Evolutionary conservation across 768 basidiomycete genomes (phyloP).

Genomic region (Lentinula sp.): DNA sequence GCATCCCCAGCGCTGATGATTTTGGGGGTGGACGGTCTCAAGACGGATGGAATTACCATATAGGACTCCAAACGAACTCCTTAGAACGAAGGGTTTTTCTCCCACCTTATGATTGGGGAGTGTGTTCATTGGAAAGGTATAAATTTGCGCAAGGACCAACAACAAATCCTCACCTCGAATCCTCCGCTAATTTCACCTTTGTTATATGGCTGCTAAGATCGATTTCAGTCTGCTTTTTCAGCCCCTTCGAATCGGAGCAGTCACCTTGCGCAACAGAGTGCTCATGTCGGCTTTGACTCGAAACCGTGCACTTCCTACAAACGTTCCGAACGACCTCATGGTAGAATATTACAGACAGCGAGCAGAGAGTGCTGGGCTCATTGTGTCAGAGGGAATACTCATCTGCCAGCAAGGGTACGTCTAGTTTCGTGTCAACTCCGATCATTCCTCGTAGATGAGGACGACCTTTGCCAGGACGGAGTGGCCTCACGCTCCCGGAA

Average conservation of each 20-base stretch:
- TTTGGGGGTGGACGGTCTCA: no score
- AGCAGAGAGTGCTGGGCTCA: conserved; percentile 27
- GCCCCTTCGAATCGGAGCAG: conserved; percentile 24
- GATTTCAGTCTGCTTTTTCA: conserved; percentile 13
- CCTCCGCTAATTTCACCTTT: neutral
- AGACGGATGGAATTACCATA: neutral
- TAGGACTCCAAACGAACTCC: no score
- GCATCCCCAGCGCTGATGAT: no score
- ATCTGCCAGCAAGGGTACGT: conserved; percentile 24
- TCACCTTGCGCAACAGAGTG: conserved; percentile 25
- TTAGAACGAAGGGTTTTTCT: no score
- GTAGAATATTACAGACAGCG: conserved; percentile 32
- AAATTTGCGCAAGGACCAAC: neutral
- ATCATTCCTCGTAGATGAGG: neutral
- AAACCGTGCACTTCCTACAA: conserved; percentile 22
- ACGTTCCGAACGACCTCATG: conserved; percentile 29
- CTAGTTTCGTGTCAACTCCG: neutral
- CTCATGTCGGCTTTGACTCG: conserved; percentile 31
- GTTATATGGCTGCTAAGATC: neutral
- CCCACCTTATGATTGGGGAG: neutral
- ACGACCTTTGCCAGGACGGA: conserved; percentile 15
- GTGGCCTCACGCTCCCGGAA: conserved; percentile 24
- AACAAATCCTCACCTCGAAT: no score
- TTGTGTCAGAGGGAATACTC: conserved; percentile 25
- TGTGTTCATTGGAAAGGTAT: neutral